Conservation (phyloP, 129 eudicot species). For the Artemisia tridentata region DNA sequence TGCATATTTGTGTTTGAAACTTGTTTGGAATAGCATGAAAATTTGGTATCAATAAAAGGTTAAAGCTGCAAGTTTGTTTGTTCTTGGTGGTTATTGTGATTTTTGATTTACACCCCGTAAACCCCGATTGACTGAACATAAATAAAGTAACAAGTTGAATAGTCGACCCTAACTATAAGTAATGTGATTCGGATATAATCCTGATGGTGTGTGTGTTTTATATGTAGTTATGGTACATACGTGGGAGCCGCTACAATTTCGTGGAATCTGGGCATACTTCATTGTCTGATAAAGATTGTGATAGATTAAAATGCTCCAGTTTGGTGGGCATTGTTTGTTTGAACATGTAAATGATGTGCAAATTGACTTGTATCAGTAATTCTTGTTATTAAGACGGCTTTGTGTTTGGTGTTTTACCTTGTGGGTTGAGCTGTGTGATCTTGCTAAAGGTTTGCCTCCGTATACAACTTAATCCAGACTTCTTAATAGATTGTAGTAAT, state of each 20-base stretch:
- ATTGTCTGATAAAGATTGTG: slow-evolving; percentile 3
- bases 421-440: neutral
- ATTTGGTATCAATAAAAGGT: slow-evolving; percentile 28
- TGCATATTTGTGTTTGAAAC: slow-evolving; percentile 27
- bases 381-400: neutral
- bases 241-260: slow-evolving; percentile 17
- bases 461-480: too few species aligned
- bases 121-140: slow-evolving; percentile 10
- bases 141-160: neutral
- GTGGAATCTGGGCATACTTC: slow-evolving; percentile 16
- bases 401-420: neutral
- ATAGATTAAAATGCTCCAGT: neutral
- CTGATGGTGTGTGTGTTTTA: slow-evolving; percentile 21
- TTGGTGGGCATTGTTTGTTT: slow-evolving; percentile 12
- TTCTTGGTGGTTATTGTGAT: slow-evolving; percentile 16
- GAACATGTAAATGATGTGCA: slow-evolving; percentile 22
- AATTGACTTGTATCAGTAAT: slow-evolving; percentile 14
- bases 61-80: slow-evolving; percentile 15
- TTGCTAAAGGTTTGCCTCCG: too few species aligned
- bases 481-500: too few species aligned
- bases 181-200: neutral
- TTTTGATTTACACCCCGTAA: slow-evolving; percentile 2
- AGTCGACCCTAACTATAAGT: neutral
- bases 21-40: slow-evolving; percentile 20
- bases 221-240: neutral